A percentile compares a stretch with the other conserved stretches of the same genome.
phyloP scores from a whole-genome alignment of 495 filamentous ascomycete species.

The Lophiotrema nucula region DNA sequence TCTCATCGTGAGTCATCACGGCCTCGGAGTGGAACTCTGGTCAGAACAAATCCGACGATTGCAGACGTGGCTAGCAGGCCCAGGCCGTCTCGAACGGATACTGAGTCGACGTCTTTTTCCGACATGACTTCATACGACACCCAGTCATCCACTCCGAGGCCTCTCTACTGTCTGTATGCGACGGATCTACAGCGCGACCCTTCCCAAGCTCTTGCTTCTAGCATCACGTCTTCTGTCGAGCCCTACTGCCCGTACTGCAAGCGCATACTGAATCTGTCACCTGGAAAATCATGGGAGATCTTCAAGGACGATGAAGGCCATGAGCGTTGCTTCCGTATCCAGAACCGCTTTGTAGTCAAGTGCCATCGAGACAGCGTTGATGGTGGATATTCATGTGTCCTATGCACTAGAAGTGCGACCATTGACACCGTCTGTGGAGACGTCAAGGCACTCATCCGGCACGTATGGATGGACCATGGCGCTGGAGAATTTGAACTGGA shows the following conservation, averaged over 20 bases:
- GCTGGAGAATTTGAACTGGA: constrained; percentile 22
- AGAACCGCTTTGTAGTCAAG: constrained; percentile 32
- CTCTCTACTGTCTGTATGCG: constrained; percentile 40
- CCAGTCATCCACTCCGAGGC: constrained; percentile 25
- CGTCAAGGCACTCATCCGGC: constrained; percentile 26
- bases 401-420: constrained; percentile 9
- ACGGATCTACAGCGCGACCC: constrained; percentile 36
- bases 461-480: constrained; percentile 32
- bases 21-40: background rate
- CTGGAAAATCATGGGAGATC: constrained; percentile 31
- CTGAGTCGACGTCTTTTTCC: constrained; percentile 23
- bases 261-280: constrained; percentile 23
- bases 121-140: constrained; percentile 11
- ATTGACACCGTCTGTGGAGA: constrained; percentile 31
- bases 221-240: constrained; percentile 7
- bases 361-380: constrained; percentile 24
- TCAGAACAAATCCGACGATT: constrained; percentile 11
- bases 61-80: constrained; percentile 6
- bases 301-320: constrained; percentile 22
- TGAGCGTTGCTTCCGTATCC: constrained; percentile 20
- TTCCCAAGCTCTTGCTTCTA: constrained; percentile 27
- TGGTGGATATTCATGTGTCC: constrained; percentile 25
- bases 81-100: constrained; percentile 12
- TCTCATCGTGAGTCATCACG: background rate
- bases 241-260: constrained; percentile 28